Evolutionary conservation across 345 rosid species (phyloP).

Genomic region (Melaleuca alternifolia): DNA sequence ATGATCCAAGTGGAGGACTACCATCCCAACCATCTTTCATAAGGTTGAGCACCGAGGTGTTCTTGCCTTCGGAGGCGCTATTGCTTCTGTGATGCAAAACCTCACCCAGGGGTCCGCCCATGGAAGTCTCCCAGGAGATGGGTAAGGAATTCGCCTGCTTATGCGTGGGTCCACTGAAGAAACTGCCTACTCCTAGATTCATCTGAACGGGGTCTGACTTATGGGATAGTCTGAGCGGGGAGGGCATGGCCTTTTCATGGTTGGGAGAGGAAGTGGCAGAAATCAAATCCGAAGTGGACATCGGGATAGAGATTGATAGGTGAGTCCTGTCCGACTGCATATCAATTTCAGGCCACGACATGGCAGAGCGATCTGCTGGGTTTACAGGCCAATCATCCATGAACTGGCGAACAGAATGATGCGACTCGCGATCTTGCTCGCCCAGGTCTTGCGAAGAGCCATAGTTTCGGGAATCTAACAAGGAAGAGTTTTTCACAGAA

Average conservation of each 20-base stretch:
- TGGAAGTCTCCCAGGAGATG: conserved; percentile 43
- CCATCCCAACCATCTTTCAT: conserved; percentile 46
- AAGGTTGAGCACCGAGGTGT: conserved; percentile 32
- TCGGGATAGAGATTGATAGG: conserved; percentile 49
- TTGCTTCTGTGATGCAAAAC: conserved; percentile 40
- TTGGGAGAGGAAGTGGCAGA: conserved; percentile 44
- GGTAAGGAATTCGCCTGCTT: conserved; percentile 49
- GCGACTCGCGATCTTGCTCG: conserved; percentile 23
- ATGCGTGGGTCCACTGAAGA: conserved; percentile 16
- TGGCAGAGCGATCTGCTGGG: conserved; percentile 21
- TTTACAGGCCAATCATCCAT: conserved; percentile 50
- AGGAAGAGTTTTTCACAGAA: conserved; percentile 20
- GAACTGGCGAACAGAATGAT: conserved; percentile 44
- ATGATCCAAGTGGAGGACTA: conserved; percentile 40
- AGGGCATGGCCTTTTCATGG: conserved; percentile 23
- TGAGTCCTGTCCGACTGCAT: conserved; percentile 33
- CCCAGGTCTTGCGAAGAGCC: conserved; percentile 27
- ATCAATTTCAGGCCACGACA: conserved; percentile 30
- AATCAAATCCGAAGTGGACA: conserved; percentile 34
- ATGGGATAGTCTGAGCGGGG: conserved; percentile 33
- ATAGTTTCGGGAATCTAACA: conserved; percentile 17
- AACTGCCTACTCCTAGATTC: conserved; percentile 41
- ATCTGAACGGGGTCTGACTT: conserved; percentile 38
- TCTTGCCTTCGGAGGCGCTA: conserved; percentile 20
- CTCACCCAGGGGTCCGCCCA: conserved; percentile 77